Base-by-base conservation (phyloP, 306 rosid species). In the Quercus gilva region DNA sequence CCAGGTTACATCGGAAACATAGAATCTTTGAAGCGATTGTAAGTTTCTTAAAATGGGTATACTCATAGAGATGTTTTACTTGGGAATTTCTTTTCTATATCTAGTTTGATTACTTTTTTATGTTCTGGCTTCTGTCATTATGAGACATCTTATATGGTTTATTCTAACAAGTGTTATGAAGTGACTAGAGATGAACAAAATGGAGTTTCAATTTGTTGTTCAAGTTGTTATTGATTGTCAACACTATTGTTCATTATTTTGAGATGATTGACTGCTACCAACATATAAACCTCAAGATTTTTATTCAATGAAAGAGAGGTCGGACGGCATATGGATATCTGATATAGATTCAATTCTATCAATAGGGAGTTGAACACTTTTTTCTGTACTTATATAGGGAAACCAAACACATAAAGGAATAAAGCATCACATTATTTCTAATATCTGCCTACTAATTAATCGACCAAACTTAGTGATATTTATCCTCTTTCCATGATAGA, bases 1-100 rank as follows among this genome's bases (percentile, higher is more conserved):
- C 92, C 88, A 12, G 14, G 2, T 7, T 82, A 84, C 79, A 37
- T 89, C 21, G 90, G 81, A 15, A 52, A 25, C 5, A 13, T 84
- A 58, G 18, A 9, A 35, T 0, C 3, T 0, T 72, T 92, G 76
- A 80, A 37, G 58, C 18, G 37, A 31, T 55, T 93, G 97, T 93
- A 85, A 88, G 96, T 81, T 72, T 56, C 75, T 31, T 51, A 5
- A 20, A 63, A n/a, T 25, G 56, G 21, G n/a, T 23, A 29, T 10
- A 31, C 21, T 8, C 12, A 57, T 59, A 49, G 55, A 55, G 33
- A 6, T 6, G 4, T 2, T 37, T 19, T 73, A 29, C 77, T 74
- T 71, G 23, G 13, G n/a, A 65, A 65, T 53, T 2, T 14, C 12
- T 11, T 33, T 55, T 56, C 51, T 33, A 6, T 67, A 5, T 67